These are phyloP conservation scores for Tetrahymena thermophila DNA, from an alignment of 73 alveolate species.

Conservation along the genomic window DNA sequence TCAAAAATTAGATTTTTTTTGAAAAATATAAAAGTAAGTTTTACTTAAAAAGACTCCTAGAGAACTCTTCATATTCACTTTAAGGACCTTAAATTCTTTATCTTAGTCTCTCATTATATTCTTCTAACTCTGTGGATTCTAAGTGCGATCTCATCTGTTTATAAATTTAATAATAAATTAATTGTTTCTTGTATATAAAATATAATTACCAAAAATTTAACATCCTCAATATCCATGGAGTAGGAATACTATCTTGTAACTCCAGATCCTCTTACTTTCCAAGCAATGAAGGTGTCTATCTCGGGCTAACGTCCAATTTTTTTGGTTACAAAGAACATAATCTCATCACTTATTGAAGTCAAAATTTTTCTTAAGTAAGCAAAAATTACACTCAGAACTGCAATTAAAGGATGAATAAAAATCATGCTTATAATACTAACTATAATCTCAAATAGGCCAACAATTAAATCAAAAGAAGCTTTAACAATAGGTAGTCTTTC, in stretches of 20 bases:
- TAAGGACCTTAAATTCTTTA: background rate
- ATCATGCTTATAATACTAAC: background rate
- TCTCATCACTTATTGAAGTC: background rate
- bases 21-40: background rate
- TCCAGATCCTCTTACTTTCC: background rate
- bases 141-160: background rate
- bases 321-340: background rate
- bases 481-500: background rate
- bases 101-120: background rate
- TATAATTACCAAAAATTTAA: background rate
- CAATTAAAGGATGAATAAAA: background rate
- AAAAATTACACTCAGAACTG: background rate
- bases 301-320: background rate
- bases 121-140: background rate
- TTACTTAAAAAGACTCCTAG: background rate
- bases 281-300: background rate
- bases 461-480: background rate
- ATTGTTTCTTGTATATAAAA: background rate
- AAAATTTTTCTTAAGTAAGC: background rate
- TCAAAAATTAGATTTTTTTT: background rate
- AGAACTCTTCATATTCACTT: background rate
- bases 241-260: background rate
- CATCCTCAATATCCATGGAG: background rate
- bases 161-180: background rate
- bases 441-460: background rate